phyloP scores from a whole-genome alignment of 352 stramenopile genomes.

The Phytophthora agathidicida region DNA sequence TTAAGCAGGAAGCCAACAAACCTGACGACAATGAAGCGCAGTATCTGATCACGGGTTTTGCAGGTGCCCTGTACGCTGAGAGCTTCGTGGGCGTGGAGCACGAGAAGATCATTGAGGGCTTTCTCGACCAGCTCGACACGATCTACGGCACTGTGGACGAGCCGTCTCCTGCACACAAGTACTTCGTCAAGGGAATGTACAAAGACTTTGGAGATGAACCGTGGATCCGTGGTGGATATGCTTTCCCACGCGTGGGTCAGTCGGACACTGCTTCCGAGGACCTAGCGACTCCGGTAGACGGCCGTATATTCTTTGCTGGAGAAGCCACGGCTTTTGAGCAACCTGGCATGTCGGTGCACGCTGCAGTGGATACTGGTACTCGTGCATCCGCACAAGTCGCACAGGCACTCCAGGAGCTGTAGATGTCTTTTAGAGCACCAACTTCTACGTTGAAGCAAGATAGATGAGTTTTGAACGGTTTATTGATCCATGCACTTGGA shows the following conservation, averaged over 20 bases:
- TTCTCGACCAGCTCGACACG: conserved; percentile 75
- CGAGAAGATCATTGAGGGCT: conserved; percentile 63
- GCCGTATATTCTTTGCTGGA: conserved; percentile 81
- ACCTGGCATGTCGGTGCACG: conserved; percentile 84
- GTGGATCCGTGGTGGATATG: conserved; percentile 77
- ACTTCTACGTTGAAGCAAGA: background rate
- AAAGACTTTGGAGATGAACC: conserved; percentile 79
- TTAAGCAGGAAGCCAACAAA: conserved; percentile 9
- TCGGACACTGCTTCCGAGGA: conserved; percentile 61
- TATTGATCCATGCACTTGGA: background rate
- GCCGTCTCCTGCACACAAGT: conserved; percentile 56
- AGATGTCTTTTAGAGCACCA: background rate
- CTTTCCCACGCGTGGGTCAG: conserved; percentile 77
- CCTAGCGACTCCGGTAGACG: conserved; percentile 62
- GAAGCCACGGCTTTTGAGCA: conserved; percentile 85
- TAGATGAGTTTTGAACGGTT: background rate
- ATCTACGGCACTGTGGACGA: conserved; percentile 72
- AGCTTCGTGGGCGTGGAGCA: conserved; percentile 46
- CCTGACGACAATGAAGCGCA: conserved; percentile 35
- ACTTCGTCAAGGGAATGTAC: conserved; percentile 79
- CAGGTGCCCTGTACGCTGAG: conserved; percentile 71
- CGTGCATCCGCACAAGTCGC: conserved; percentile 66
- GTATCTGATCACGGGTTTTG: conserved; percentile 80
- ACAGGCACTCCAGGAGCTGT: conserved; percentile 37
- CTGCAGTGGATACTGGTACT: conserved; percentile 78